Base-by-base conservation (phyloP, 148 eudicot species). In the Pouteria glomerata region DNA sequence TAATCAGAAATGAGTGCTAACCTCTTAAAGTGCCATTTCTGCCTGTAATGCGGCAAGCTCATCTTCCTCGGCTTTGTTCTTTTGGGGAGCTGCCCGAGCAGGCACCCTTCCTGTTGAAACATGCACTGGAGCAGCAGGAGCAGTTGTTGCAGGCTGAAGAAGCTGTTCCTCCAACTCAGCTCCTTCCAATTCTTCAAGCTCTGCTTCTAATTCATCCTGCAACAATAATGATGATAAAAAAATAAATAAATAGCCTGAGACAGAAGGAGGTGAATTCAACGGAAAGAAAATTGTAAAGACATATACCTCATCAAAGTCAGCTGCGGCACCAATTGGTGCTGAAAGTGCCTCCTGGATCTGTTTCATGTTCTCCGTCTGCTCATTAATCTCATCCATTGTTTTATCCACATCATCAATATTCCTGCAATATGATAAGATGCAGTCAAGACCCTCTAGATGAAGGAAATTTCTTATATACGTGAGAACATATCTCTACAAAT, bases 391-490 rank as follows among this genome's bases (percentile, higher is more conserved):
- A 57, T 89, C 96, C 91, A 90, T 85, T 42, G 96, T 90, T 74
- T 87, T 90, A 79, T 90, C 96, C 72, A 90, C 88, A 73, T 90
- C 91, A 74, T 90, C 91, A 74, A 87, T 90, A 79, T 85, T 87
- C 57, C 96, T 90, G 86, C 29, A 74, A 51, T 31, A 57, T 6
- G 66, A 31, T 55, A 1, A 53, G 44, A 63, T n/a, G 8, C 11
- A 41, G n/a, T 14, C 13, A 58, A 67, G 8, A 48, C 4, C 26
- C 59, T 21, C 18, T 51, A 37, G 19, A n/a, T 1, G 11, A 7
- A 68, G 21, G 48, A 34, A 42, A 33, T 30, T 68, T 53, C 31
- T 11, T 21, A 23, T 23, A 16, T 15, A 11, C 31, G 18, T 53
- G 39, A 29, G 31, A 52, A 63, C 4, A 44, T 2, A 64, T 14